These are phyloP conservation scores for Leccinum sublutescens DNA, from an alignment of 768 basidiomycete species.

Conservation along the genomic window DNA sequence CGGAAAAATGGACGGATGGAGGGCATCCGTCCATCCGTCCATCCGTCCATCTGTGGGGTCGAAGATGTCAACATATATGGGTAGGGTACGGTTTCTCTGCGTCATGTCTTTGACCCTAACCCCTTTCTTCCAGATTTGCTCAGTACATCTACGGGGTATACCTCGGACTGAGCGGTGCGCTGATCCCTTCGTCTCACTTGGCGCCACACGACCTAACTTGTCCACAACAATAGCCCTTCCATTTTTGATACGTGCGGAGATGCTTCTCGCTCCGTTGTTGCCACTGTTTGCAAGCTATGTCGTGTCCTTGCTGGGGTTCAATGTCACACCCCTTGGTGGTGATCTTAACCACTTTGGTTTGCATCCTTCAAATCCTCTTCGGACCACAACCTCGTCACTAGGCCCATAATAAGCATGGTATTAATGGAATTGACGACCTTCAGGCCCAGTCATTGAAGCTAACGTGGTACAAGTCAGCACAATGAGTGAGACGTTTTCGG, in stretches of 20 bases:
- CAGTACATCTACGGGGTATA: conserved; percentile 94
- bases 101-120: conserved; percentile 7
- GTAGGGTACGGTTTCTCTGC: conserved; percentile 45
- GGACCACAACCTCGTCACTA: no score
- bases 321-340: conserved; percentile 50
- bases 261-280: conserved; percentile 86
- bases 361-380: no score
- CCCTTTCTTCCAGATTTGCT: conserved; percentile 52
- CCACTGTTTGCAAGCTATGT: conserved; percentile 86
- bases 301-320: conserved; percentile 85
- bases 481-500: no score
- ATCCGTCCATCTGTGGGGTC: no score
- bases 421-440: no score
- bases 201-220: conserved; percentile 11
- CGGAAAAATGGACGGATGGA: no score
- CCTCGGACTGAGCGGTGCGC: conserved; percentile 75
- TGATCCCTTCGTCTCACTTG: conserved; percentile 2
- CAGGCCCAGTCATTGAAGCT: no score
- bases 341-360: no score
- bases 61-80: no score
- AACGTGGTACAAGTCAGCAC: no score
- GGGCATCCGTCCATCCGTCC: no score
- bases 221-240: conserved; percentile 64
- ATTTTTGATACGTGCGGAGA: conserved; percentile 86
- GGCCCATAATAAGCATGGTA: no score